phyloP scores from a whole-genome alignment of 2,329 filamentous ascomycete genomes.

The Fusarium sp. region DNA sequence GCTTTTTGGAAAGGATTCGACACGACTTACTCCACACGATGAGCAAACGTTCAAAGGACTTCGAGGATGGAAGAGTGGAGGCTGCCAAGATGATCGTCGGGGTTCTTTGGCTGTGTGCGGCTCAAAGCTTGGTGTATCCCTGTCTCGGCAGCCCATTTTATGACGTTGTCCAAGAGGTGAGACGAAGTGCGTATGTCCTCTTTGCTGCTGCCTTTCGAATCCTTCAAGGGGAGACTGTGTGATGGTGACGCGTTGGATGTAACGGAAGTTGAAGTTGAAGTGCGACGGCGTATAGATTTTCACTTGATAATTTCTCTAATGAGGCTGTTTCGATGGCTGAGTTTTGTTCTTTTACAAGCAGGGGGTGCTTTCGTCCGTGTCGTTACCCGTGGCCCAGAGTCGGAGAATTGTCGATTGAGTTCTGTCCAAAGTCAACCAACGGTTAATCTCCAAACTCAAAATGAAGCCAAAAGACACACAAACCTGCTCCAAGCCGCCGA shows the following conservation, averaged over 20 bases:
- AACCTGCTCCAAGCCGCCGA: background rate
- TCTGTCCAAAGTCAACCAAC: background rate
- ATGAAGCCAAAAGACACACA: background rate
- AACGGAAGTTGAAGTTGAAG: background rate
- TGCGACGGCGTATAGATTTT: background rate
- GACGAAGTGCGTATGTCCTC: background rate
- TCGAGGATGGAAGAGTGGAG: slow-evolving; percentile 29
- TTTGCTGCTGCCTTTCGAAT: slow-evolving; percentile 13
- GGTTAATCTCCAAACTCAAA: background rate
- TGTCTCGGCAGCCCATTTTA: slow-evolving; percentile 25
- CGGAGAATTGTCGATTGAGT: background rate
- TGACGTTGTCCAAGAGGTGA: slow-evolving; percentile 36
- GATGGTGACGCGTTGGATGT: slow-evolving; percentile 15
- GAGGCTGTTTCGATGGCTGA: fast-evolving
- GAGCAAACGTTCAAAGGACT: background rate
- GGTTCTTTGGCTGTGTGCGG: slow-evolving; percentile 25
- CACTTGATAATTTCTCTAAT: background rate
- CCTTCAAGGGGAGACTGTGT: background rate
- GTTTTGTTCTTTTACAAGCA: background rate
- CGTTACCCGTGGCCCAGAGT: fast-evolving
- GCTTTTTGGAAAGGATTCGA: background rate
- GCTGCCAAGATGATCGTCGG: slow-evolving; percentile 39
- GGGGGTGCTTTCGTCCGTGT: background rate
- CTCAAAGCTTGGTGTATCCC: slow-evolving; percentile 29
- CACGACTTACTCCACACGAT: background rate